A percentile compares a stretch with the other conserved stretches of the same genome.
phyloP scores from a whole-genome alignment of 2,329 filamentous ascomycete genomes.

The Calonectria henricotiae region DNA sequence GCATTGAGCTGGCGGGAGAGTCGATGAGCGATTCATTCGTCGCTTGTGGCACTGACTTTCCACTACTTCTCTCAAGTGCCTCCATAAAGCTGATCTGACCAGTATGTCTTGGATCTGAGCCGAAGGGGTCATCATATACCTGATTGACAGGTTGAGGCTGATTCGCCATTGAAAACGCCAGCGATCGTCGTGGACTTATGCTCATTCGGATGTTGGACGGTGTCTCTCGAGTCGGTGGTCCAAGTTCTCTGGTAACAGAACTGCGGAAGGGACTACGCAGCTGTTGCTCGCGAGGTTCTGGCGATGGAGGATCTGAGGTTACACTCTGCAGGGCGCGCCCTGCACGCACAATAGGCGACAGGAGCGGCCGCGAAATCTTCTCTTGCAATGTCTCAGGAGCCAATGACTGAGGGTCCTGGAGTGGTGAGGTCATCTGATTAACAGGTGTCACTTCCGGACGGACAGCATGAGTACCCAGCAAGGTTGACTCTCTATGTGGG shows the following conservation, averaged over 20 bases:
- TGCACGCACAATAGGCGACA: slow-evolving; percentile 74
- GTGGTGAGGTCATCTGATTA: slow-evolving; percentile 60
- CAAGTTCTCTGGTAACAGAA: slow-evolving; percentile 58
- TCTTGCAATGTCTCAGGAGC: slow-evolving; percentile 52
- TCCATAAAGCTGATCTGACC: slow-evolving; percentile 57
- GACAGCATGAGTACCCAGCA: slow-evolving; percentile 36
- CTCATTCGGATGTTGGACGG: slow-evolving; percentile 50
- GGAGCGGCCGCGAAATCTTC: slow-evolving; percentile 60
- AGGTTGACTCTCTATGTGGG: slow-evolving; percentile 37
- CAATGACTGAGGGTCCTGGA: slow-evolving; percentile 56
- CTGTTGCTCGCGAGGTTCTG: slow-evolving; percentile 66
- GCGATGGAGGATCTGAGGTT: slow-evolving; percentile 73
- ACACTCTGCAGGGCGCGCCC: slow-evolving; percentile 72
- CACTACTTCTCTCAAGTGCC: slow-evolving; percentile 52
- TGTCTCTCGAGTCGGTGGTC: slow-evolving; percentile 52
- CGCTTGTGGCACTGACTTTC: slow-evolving; percentile 38
- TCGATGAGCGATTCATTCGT: slow-evolving; percentile 44
- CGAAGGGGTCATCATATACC: slow-evolving; percentile 54
- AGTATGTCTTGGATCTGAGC: slow-evolving; percentile 46
- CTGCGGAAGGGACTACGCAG: slow-evolving; percentile 72
- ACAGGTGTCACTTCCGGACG: slow-evolving; percentile 56
- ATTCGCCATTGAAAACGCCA: slow-evolving; percentile 34
- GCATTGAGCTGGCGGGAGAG: slow-evolving; percentile 57
- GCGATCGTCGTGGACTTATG: slow-evolving; percentile 54
- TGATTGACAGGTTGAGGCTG: slow-evolving; percentile 40